Percentiles rank a stretch among this genome's conserved stretches.
Conservation (phyloP, 164 flowering plant genomes). For the Akebia trifoliata region DNA sequence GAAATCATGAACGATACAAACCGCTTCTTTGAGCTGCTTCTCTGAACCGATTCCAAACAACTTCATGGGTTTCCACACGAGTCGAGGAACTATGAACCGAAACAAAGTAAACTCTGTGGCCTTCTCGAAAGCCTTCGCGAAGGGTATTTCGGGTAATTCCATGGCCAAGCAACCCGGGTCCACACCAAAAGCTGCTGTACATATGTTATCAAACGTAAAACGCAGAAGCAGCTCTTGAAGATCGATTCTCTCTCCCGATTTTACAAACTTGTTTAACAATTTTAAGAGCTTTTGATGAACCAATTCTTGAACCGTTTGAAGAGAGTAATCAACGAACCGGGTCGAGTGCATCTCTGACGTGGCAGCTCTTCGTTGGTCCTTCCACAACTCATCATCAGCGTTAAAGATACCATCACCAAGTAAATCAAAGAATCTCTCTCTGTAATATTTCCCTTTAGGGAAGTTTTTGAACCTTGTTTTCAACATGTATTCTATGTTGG, state of each 20-base stretch:
- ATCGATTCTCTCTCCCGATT: constrained; percentile 30
- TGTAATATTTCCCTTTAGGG: constrained; percentile 66
- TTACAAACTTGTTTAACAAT: constrained; percentile 27
- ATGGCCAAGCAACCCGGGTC: constrained; percentile 53
- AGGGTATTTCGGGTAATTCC: constrained; percentile 41
- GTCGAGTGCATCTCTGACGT: constrained; percentile 53
- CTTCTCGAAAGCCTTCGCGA: constrained; percentile 69
- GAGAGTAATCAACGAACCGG: constrained; percentile 42
- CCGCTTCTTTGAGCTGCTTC: constrained; percentile 19
- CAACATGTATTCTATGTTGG: constrained; percentile 62
- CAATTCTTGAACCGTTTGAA: constrained; percentile 30
- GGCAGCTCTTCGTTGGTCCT: constrained; percentile 46
- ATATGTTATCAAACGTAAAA: constrained; percentile 71
- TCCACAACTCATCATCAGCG: constrained; percentile 62
- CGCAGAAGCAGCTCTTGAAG: constrained; percentile 61
- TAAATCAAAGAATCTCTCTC: constrained; percentile 53
- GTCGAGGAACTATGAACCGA: constrained; percentile 53
- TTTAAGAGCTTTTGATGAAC: constrained; percentile 44
- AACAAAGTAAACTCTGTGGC: constrained; percentile 49
- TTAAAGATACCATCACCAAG: constrained; percentile 80
- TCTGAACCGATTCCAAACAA: constrained; percentile 23
- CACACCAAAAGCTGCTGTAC: constrained; percentile 58
- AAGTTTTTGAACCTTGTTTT: constrained; percentile 67
- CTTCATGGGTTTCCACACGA: constrained; percentile 52
- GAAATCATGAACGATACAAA: constrained; percentile 38